Evolutionary conservation across 164 flowering plant species (phyloP), one percentile per base, ranked within the genome.

Genomic region (Akebia trifoliata): DNA sequence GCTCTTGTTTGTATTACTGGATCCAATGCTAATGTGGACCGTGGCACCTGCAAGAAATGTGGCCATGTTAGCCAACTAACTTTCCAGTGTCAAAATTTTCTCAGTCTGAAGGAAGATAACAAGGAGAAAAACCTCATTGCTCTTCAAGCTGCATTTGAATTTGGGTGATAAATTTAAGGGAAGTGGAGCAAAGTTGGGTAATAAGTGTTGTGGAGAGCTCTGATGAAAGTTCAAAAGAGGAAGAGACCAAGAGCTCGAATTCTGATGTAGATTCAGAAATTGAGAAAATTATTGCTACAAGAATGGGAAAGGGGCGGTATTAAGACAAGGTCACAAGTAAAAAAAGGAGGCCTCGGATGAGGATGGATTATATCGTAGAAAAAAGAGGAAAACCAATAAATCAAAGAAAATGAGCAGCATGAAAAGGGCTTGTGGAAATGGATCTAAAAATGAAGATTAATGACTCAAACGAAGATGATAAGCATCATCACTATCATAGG

Each of bases 21-120:
- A 0, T 74, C 93, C 0, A 89, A 84, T 63, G 78, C 83, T 2
- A 87, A 89, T 61, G 96, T 81, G 70, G 87, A 77, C 46, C 97
- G 96, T 22, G 99, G 97, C 8, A 72, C 95, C 26, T 93, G 99
- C 71, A 87, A 84, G 81, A 93, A 73, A 65, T 93, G 99, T 62
- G 95, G 95, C 24, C 87, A 96, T 37, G 97, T 93, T 29, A 96
- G 99, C 20, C 97, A 93, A 57, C 77, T 93, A 26, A 81, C 84
- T 1, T 86, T 77, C 67, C 92, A 87, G 70, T 93, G 99, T 45
- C 76, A 91, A 67, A 93, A 93, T 45, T 90, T 93, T 50, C 59
- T 93, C 22, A 90, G 91, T 30, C 51, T 82, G 26, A 93, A 90
- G 77, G 87, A 79, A 15, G 90, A 84, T 24, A 50, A n/a, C 31